Evolutionary conservation across 1,139 yeast species (phyloP).

Genomic region (Candida mesenterica): DNA sequence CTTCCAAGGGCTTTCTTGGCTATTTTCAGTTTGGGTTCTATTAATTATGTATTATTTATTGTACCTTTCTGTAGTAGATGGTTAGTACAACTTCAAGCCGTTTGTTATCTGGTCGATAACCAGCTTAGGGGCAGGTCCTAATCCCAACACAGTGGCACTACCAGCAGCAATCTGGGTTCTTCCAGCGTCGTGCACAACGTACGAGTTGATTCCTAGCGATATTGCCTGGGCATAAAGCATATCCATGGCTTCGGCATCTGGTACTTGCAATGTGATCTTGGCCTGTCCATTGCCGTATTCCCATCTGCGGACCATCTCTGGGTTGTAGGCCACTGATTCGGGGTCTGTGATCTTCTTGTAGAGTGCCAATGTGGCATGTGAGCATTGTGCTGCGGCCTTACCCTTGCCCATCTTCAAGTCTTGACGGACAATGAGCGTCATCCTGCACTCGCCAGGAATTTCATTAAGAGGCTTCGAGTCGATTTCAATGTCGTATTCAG

Average conservation of each 20-base stretch:
- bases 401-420: conserved; percentile 94
- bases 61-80: too few relatives aligned
- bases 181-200: conserved; percentile 92
- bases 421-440: conserved; percentile 86
- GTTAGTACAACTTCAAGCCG: conserved; percentile 71
- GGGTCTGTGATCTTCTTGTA: conserved; percentile 67
- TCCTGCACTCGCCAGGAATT: conserved; percentile 74
- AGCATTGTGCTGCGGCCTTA: conserved; percentile 95
- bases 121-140: conserved; percentile 95
- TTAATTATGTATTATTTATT: too few relatives aligned
- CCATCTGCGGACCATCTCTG: conserved; percentile 73
- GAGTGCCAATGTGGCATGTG: conserved; percentile 94
- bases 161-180: conserved; percentile 95
- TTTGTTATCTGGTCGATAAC: conserved; percentile 81
- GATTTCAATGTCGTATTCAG: conserved; percentile 52
- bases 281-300: conserved; percentile 79
- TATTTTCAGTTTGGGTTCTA: too few relatives aligned
- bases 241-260: conserved; percentile 73
- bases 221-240: conserved; percentile 77
- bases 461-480: conserved; percentile 58
- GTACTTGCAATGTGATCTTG: conserved; percentile 85
- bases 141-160: conserved; percentile 87
- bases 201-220: conserved; percentile 73
- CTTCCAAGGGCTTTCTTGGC: not conserved
- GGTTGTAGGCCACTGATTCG: conserved; percentile 54